These are phyloP conservation scores for Candida silvicultrix DNA, from an alignment of 805 yeast genomes.

Conservation along the genomic window DNA sequence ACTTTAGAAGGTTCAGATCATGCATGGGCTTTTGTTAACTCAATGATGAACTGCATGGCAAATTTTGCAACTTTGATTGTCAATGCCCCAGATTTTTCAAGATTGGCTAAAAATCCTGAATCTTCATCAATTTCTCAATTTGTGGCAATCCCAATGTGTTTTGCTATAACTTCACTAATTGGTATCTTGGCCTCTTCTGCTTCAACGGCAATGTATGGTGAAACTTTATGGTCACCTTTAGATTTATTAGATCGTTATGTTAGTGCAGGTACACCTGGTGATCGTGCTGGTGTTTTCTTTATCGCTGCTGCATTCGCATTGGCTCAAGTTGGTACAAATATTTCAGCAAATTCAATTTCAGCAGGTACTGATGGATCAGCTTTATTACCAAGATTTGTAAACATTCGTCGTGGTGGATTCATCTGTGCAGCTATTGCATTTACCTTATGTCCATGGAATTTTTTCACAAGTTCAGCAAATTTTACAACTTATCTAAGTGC, in stretches of 20 bases:
- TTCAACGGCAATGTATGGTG: constrained; percentile 58
- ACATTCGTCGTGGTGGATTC: constrained; percentile 76
- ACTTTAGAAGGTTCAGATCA: constrained; percentile 51
- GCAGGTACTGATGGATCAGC: constrained; percentile 74
- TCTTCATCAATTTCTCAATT: constrained; percentile 52
- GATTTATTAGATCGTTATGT: constrained; percentile 58
- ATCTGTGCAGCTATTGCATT: constrained; percentile 68
- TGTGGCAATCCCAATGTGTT: constrained; percentile 67
- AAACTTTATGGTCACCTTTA: constrained; percentile 77
- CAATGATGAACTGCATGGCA: constrained; percentile 75
- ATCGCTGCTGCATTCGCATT: constrained; percentile 64
- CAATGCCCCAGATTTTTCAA: constrained; percentile 85
- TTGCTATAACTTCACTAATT: constrained; percentile 74
- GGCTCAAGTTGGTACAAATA: constrained; percentile 75
- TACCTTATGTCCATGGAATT: constrained; percentile 79
- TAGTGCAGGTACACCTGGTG: constrained; percentile 45
- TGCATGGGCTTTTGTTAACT: constrained; percentile 78
- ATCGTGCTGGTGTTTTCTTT: constrained; percentile 76
- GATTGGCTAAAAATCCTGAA: constrained; percentile 60
- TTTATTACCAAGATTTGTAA: constrained; percentile 53
- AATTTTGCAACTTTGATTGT: constrained; percentile 86
- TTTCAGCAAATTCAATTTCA: constrained; percentile 64
- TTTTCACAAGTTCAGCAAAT: constrained; percentile 54
- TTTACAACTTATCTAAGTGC: constrained; percentile 74
- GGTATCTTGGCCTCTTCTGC: constrained; percentile 85